These are phyloP conservation scores for Spizellomyces punctatus DNA, from an alignment of 192 early-diverging fungal genomes.

Conservation along the genomic window DNA sequence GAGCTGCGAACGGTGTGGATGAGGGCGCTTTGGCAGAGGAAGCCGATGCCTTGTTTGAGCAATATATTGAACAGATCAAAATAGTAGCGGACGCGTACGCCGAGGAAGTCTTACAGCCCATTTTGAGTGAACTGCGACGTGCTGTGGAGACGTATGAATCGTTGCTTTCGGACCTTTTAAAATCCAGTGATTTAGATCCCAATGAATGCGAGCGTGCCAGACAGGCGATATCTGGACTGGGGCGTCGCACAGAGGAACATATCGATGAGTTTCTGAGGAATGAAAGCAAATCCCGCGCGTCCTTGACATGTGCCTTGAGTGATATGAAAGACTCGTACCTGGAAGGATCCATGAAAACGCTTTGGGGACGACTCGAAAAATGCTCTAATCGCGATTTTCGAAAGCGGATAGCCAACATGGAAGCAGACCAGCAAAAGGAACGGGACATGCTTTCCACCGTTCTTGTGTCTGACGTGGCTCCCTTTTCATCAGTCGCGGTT, in stretches of 20 bases:
- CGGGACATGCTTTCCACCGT: not conserved
- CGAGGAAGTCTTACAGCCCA: not conserved
- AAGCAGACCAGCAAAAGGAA: not conserved
- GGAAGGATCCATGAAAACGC: not conserved
- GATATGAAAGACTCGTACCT: not conserved
- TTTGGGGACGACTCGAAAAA: not conserved
- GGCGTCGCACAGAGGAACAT: not conserved
- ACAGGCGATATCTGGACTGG: not conserved
- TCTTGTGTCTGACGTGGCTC: not conserved
- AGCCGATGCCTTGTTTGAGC: not conserved
- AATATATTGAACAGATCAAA: not conserved
- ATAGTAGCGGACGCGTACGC: not conserved
- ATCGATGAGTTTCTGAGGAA: not conserved
- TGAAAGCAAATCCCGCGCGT: not conserved
- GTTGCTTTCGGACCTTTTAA: no score
- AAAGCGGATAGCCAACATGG: not conserved
- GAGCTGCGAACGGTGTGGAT: not conserved
- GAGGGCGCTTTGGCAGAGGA: not conserved
- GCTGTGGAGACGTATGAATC: not conserved
- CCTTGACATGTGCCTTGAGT: no score
- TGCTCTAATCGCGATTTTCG: constrained; percentile 5
- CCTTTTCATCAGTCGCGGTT: not conserved
- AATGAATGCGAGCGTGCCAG: not conserved
- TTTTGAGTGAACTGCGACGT: not conserved
- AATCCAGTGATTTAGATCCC: no score